Evolutionary conservation across 2,329 filamentous ascomycete genomes (phyloP).

Genomic region (Pseudogymnoascus verrucosus): DNA sequence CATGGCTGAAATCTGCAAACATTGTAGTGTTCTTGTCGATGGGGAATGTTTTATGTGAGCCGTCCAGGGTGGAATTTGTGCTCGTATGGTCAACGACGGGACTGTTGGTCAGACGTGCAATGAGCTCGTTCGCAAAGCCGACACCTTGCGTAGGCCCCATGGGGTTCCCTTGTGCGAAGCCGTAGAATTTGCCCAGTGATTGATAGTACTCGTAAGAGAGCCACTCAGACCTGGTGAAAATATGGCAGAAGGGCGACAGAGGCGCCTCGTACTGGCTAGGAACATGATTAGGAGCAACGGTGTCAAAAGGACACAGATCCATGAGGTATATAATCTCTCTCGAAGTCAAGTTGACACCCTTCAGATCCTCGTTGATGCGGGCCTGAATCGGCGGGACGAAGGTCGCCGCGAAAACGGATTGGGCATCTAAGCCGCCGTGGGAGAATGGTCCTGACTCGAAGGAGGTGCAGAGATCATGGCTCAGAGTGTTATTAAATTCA

Average conservation of each 20-base stretch:
- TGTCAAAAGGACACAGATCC: constrained; percentile 83
- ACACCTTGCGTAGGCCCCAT: constrained; percentile 80
- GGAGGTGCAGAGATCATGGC: constrained; percentile 60
- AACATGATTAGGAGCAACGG: constrained; percentile 48
- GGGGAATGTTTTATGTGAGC: constrained; percentile 61
- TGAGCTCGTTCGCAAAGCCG: constrained; percentile 79
- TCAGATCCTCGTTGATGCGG: constrained; percentile 61
- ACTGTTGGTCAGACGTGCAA: constrained; percentile 64
- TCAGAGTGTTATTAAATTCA: constrained; percentile 72
- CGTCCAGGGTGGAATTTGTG: constrained; percentile 71
- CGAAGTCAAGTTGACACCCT: constrained; percentile 55
- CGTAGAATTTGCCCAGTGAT: constrained; percentile 77
- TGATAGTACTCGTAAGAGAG: constrained; percentile 71
- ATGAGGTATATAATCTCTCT: constrained; percentile 65
- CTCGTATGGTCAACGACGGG: constrained; percentile 65
- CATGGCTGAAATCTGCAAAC: constrained; percentile 88
- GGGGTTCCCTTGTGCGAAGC: constrained; percentile 66
- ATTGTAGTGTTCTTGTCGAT: constrained; percentile 48
- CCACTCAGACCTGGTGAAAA: constrained; percentile 73
- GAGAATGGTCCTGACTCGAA: constrained; percentile 57
- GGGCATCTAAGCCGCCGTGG: constrained; percentile 40
- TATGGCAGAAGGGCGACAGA: constrained; percentile 60
- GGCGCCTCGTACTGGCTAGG: constrained; percentile 59
- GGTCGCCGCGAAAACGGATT: constrained; percentile 49
- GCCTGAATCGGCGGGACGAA: constrained; percentile 62